Percentiles rank a stretch among this genome's conserved stretches.
Evolutionary conservation across 176 grass and related monocot species (phyloP).

Genomic region (Cocos nucifera): DNA sequence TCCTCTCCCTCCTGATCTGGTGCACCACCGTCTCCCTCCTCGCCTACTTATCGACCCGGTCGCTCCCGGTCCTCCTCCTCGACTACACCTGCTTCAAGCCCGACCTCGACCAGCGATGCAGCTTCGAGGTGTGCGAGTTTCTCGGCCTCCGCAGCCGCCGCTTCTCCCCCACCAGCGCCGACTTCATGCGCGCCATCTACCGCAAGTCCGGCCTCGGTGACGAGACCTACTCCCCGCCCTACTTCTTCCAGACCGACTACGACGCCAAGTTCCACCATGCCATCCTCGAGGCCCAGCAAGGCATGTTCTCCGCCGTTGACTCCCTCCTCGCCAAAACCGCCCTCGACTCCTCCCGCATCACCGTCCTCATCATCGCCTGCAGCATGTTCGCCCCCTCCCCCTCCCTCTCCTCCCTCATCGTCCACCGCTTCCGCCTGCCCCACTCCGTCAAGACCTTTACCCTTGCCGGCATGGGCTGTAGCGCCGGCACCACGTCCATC

Average conservation of each 20-base stretch:
- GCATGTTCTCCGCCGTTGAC: constrained; percentile 42
- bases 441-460: constrained; percentile 46
- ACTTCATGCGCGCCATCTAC: constrained; percentile 73
- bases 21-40: too few relatives aligned
- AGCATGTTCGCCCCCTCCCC: constrained; percentile 65
- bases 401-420: constrained; percentile 50
- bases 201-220: constrained; percentile 70
- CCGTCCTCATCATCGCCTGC: constrained; percentile 52
- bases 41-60: background rate
- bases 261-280: constrained; percentile 33
- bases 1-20: too few relatives aligned
- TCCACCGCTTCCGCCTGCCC: constrained; percentile 30
- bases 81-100: constrained; percentile 80
- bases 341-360: constrained; percentile 24
- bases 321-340: constrained; percentile 59
- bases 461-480: constrained; percentile 80
- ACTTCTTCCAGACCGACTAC: constrained; percentile 38
- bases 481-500: constrained; percentile 43
- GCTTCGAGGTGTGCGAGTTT: constrained; percentile 69
- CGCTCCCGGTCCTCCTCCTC: constrained; percentile 46
- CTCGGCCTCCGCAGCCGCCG: constrained; percentile 31
- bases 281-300: constrained; percentile 61
- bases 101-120: constrained; percentile 33
- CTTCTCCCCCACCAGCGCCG: constrained; percentile 35
- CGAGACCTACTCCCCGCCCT: constrained; percentile 70